These are phyloP conservation scores for Mrakia gelida DNA, from an alignment of 768 basidiomycete genomes.

Conservation along the genomic window DNA sequence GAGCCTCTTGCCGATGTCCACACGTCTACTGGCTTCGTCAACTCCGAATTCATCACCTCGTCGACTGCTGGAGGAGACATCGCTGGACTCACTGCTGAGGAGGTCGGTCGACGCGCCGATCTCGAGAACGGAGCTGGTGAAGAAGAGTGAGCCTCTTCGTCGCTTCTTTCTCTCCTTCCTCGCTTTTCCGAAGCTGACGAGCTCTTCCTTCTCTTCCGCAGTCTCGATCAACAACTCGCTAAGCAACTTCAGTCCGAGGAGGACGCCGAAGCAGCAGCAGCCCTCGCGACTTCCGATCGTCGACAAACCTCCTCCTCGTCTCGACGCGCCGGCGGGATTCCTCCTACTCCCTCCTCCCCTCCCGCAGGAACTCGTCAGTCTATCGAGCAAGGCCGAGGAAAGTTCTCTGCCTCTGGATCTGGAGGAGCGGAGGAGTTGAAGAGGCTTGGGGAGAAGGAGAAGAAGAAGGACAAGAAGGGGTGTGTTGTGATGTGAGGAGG, in stretches of 20 bases:
- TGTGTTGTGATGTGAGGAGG: constrained; percentile 12
- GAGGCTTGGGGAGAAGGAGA: constrained; percentile 16
- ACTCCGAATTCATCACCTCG: constrained; percentile 60
- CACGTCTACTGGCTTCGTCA: constrained; percentile 68
- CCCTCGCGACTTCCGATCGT: constrained; percentile 23
- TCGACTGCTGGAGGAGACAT: constrained; percentile 65
- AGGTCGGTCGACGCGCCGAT: constrained; percentile 24
- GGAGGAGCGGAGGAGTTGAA: constrained; percentile 15
- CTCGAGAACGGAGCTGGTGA: constrained; percentile 23
- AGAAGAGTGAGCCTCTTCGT: constrained; percentile 39
- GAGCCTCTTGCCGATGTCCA: constrained; percentile 86
- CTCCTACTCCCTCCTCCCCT: not conserved
- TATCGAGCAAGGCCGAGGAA: not conserved
- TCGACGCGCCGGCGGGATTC: not conserved
- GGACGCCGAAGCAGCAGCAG: constrained; percentile 50
- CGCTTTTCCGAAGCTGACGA: constrained; percentile 11
- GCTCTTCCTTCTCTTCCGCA: not conserved
- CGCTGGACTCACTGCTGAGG: constrained; percentile 45
- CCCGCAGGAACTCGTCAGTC: not conserved
- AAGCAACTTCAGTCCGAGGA: constrained; percentile 76
- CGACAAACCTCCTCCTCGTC: not conserved
- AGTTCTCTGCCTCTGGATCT: not conserved
- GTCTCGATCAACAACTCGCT: constrained; percentile 57
- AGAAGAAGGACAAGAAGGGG: constrained; percentile 23
- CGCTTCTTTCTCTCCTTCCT: not conserved